Conservation (phyloP, 257 asterid genomes). For the Solanum bukasovii region DNA sequence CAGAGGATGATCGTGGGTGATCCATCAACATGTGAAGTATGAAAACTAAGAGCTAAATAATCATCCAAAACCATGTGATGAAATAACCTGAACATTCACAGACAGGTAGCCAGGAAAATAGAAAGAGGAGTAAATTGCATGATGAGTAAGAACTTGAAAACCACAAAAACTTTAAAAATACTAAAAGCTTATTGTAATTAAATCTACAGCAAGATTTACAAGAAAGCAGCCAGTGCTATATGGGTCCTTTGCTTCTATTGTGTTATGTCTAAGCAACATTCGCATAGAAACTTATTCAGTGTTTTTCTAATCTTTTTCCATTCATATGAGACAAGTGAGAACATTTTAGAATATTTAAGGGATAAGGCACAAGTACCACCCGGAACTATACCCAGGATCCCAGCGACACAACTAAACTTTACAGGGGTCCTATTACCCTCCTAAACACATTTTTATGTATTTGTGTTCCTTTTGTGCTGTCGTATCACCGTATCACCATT, state of each 20-base stretch:
- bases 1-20: constrained; percentile 53
- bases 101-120: not conserved
- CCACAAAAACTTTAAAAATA: not conserved
- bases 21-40: constrained; percentile 43
- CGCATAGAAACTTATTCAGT: not conserved
- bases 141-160: not conserved
- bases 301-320: not conserved
- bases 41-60: not conserved
- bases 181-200: not conserved
- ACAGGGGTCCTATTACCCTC: not conserved
- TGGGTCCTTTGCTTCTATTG: not conserved
- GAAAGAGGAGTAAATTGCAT: not conserved
- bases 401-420: not conserved
- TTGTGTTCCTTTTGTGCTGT: not conserved
- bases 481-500: not conserved
- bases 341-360: not conserved
- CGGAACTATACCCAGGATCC: not conserved
- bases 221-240: not conserved
- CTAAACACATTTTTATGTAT: not conserved
- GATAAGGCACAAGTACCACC: not conserved
- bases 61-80: constrained; percentile 4
- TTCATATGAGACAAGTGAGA: not conserved
- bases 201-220: not conserved
- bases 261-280: not conserved
- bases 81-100: constrained; percentile 22